Percentiles rank a stretch among this genome's conserved stretches.
These are phyloP conservation scores for Penicillium longicatenatum DNA, from an alignment of 495 filamentous ascomycete genomes.

Conservation along the genomic window DNA sequence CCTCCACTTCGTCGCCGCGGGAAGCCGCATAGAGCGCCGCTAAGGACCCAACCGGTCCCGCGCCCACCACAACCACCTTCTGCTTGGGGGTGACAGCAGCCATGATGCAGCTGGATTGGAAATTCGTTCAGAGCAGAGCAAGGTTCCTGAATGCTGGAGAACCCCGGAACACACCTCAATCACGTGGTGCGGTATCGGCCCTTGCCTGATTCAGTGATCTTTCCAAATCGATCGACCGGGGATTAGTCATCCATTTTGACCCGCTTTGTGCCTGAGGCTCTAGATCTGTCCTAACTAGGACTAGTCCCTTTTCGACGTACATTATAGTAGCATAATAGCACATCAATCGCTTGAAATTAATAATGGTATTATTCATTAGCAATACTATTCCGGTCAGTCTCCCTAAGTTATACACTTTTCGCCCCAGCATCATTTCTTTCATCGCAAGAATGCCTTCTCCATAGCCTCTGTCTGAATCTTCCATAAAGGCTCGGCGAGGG, in stretches of 20 bases:
- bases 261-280: background rate
- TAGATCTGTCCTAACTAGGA: background rate
- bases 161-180: conserved; percentile 12
- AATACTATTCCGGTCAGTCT: background rate
- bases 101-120: conserved; percentile 13
- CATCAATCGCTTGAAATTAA: background rate
- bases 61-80: conserved; percentile 84
- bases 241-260: conserved; percentile 2
- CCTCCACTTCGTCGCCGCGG: conserved; percentile 83
- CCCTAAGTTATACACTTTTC: background rate
- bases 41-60: conserved; percentile 89
- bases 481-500: conserved; percentile 9
- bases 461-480: conserved; percentile 10
- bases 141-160: conserved; percentile 5
- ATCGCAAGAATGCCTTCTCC: conserved; percentile 2
- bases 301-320: background rate
- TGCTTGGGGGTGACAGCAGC: conserved; percentile 39
- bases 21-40: conserved; percentile 90
- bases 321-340: too few species aligned
- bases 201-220: conserved; percentile 14
- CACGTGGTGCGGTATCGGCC: conserved; percentile 32
- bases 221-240: conserved; percentile 16
- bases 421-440: background rate
- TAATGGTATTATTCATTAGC: background rate
- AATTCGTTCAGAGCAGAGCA: background rate